Percentiles rank a stretch among this genome's conserved stretches.
Conservation (phyloP, 2,329 filamentous ascomycete genomes). For the Sarocladium strictum region DNA sequence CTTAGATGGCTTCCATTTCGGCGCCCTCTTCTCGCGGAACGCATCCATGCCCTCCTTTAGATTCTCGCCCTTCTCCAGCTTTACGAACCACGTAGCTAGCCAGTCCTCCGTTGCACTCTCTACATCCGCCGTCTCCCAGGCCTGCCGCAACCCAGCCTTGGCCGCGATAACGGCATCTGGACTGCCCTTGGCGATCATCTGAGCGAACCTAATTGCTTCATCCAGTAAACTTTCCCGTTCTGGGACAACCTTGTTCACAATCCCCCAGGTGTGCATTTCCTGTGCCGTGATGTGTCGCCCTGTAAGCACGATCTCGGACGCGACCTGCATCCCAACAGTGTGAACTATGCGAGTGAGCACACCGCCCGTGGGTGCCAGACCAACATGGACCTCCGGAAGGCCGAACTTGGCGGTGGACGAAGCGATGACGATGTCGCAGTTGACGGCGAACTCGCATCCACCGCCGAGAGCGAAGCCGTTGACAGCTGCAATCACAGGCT, state of each 20-base stretch:
- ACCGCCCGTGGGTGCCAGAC: constrained; percentile 47
- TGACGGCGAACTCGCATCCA: constrained; percentile 50
- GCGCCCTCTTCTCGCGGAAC: constrained; percentile 38
- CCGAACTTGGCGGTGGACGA: constrained; percentile 44
- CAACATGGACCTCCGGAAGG: constrained; percentile 47
- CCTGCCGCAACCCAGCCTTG: constrained; percentile 27
- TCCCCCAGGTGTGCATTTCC: constrained; percentile 29
- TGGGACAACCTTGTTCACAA: constrained; percentile 15
- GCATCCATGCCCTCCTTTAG: constrained; percentile 40
- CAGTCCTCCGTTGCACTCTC: constrained; percentile 31
- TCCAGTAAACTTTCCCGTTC: constrained; percentile 12
- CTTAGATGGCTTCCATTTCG: background rate
- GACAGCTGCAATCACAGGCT: constrained; percentile 54
- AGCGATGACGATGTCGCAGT: constrained; percentile 49
- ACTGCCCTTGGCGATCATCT: constrained; percentile 23
- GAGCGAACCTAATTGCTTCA: constrained; percentile 20
- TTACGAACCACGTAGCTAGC: constrained; percentile 30
- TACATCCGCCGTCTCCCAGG: constrained; percentile 30
- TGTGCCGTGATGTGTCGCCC: constrained; percentile 37
- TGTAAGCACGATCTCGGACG: constrained; percentile 43
- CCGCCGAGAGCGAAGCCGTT: constrained; percentile 53
- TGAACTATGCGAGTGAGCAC: constrained; percentile 45
- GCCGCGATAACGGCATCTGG: constrained; percentile 31
- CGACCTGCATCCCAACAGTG: constrained; percentile 37
- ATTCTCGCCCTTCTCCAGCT: constrained; percentile 36